phyloP scores from a whole-genome alignment of 306 rosid genomes.

The Rubus idaeus region DNA sequence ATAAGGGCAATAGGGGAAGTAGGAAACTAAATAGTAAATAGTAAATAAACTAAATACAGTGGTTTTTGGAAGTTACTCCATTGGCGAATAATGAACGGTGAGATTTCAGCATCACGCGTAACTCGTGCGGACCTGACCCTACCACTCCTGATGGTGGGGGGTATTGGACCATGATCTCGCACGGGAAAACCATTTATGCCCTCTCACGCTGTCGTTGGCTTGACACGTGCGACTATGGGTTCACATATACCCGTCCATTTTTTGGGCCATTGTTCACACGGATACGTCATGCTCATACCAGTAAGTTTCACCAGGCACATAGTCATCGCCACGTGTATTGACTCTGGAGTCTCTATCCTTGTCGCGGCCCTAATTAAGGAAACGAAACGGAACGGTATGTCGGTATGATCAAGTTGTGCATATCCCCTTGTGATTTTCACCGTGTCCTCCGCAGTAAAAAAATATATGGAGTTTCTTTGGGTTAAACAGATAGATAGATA shows the following conservation, averaged over 20 bases:
- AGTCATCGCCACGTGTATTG: neutral
- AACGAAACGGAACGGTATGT: no score
- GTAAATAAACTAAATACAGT: no score
- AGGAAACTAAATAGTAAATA: no score
- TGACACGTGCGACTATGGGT: conserved; percentile 26
- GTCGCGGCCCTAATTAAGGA: neutral
- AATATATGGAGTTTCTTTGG: neutral
- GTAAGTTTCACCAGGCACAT: neutral
- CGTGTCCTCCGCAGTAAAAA: neutral
- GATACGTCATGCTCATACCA: neutral
- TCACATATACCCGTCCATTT: neutral
- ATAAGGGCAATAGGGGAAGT: no score
- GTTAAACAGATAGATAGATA: no score
- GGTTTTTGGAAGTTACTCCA: neutral
- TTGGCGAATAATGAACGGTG: conserved; percentile 4
- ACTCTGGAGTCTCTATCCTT: neutral
- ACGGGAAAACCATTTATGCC: conserved; percentile 25
- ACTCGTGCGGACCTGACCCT: neutral
- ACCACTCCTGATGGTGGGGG: neutral
- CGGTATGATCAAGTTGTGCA: no score
- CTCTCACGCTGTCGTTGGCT: neutral
- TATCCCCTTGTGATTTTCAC: neutral
- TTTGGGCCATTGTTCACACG: neutral
- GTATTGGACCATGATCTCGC: conserved; percentile 2
- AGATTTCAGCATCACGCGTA: conserved; percentile 13